These are phyloP conservation scores for Cotoneaster glaucophyllus DNA, from an alignment of 306 rosid species.

Conservation along the genomic window DNA sequence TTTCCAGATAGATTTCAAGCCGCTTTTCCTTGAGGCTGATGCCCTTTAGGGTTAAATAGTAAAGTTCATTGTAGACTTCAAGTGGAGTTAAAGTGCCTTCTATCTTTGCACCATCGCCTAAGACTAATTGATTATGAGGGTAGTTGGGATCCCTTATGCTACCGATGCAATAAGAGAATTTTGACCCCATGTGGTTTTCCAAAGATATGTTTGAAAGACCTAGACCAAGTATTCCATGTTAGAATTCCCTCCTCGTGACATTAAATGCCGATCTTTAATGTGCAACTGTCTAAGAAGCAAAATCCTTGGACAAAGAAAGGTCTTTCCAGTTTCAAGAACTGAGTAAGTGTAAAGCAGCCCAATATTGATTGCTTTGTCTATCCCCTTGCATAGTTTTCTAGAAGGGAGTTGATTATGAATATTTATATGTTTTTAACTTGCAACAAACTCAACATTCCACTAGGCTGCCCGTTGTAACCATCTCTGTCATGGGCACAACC, in stretches of 20 bases:
- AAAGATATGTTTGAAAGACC: conserved; percentile 10
- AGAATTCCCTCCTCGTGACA: no score
- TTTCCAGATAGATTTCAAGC: conserved; percentile 15
- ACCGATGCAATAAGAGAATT: conserved; percentile 43
- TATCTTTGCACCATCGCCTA: conserved; percentile 35
- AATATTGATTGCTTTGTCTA: no score
- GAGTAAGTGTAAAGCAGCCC: no score
- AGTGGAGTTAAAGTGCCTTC: conserved; percentile 34
- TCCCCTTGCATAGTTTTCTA: no score
- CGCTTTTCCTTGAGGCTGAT: conserved; percentile 33
- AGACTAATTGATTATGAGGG: conserved; percentile 29
- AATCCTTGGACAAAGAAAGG: no score
- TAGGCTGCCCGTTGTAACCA: neutral
- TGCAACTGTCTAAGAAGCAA: no score
- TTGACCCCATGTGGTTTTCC: conserved; percentile 20
- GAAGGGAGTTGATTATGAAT: no score
- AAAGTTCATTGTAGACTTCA: neutral
- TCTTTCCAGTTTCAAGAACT: no score
- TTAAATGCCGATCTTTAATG: no score
- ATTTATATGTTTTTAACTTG: no score
- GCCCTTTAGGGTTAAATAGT: conserved; percentile 31
- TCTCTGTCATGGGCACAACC: conserved; percentile 27
- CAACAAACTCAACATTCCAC: neutral
- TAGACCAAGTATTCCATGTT: conserved; percentile 34
- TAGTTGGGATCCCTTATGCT: conserved; percentile 23